Percentiles rank a stretch among this genome's conserved stretches.
phyloP scores from a whole-genome alignment of 148 eudicot genomes.

The Talinum fruticosum region DNA sequence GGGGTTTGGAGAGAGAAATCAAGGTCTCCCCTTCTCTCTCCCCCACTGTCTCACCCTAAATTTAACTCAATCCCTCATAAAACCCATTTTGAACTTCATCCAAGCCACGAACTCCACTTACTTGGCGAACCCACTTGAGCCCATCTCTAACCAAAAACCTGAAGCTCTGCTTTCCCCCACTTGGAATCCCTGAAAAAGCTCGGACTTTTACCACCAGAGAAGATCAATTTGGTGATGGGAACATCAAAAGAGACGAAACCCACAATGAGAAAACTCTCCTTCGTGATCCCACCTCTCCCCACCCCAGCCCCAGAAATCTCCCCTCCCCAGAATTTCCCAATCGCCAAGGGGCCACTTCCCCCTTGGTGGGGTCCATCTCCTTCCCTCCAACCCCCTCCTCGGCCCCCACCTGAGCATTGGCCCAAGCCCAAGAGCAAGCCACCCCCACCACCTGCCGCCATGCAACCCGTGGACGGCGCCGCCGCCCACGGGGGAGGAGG shows the following conservation, averaged over 20 bases:
- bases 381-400: conserved; percentile 35
- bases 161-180: conserved; percentile 33
- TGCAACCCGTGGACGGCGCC: conserved; percentile 28
- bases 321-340: conserved; percentile 31
- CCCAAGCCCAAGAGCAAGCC: conserved; percentile 37
- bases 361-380: conserved; percentile 40
- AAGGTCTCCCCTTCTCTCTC: conserved; percentile 63
- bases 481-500: conserved; percentile 11
- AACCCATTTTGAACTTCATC: conserved; percentile 46
- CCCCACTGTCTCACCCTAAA: conserved; percentile 42
- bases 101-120: conserved; percentile 49
- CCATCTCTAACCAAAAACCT: conserved; percentile 16
- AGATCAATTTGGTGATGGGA: conserved; percentile 28
- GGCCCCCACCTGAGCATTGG: conserved; percentile 28
- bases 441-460: conserved; percentile 41
- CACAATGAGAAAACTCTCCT: conserved; percentile 44
- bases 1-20: conserved; percentile 74
- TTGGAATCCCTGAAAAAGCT: conserved; percentile 41
- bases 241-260: conserved; percentile 26
- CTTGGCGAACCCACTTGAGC: conserved; percentile 43
- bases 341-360: conserved; percentile 58
- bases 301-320: conserved; percentile 38
- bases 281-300: conserved; percentile 39
- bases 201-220: conserved; percentile 28
- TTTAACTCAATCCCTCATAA: conserved; percentile 21